Conservation (phyloP, 148 eudicot genomes). For the Chenopodium quinoa region DNA sequence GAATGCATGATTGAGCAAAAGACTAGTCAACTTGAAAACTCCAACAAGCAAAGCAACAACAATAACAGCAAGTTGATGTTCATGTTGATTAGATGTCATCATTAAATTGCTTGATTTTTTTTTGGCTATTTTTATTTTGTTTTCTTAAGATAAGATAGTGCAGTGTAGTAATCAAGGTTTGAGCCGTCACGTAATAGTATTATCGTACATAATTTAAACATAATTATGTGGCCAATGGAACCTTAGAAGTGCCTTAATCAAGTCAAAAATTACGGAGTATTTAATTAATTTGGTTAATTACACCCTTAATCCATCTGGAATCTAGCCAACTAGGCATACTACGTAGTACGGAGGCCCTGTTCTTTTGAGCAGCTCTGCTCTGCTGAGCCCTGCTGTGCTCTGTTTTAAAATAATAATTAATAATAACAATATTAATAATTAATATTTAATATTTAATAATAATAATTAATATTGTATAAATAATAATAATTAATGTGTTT, state of each 20-base stretch:
- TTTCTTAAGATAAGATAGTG: not conserved
- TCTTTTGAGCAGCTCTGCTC: no score
- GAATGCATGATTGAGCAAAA: not conserved
- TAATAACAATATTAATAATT: no score
- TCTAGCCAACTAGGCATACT: not conserved
- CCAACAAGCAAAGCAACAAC: not conserved
- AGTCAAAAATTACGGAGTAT: not conserved
- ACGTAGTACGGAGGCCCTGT: not conserved
- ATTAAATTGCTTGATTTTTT: not conserved
- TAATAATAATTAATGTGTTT: no score
- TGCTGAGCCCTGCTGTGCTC: no score
- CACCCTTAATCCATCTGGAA: not conserved
- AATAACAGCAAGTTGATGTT: not conserved
- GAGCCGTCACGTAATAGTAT: not conserved
- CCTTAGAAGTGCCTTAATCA: not conserved
- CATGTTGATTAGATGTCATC: not conserved
- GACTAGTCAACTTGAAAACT: not conserved
- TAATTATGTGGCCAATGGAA: not conserved
- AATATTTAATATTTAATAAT: no score
- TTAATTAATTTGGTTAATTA: not conserved
- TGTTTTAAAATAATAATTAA: no score
- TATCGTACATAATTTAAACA: not conserved
- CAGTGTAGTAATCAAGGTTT: not conserved
- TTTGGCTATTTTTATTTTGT: not conserved
- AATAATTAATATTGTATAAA: no score